Conservation (phyloP, 345 rosid genomes). For the Eucalyptus sideroxylon region DNA sequence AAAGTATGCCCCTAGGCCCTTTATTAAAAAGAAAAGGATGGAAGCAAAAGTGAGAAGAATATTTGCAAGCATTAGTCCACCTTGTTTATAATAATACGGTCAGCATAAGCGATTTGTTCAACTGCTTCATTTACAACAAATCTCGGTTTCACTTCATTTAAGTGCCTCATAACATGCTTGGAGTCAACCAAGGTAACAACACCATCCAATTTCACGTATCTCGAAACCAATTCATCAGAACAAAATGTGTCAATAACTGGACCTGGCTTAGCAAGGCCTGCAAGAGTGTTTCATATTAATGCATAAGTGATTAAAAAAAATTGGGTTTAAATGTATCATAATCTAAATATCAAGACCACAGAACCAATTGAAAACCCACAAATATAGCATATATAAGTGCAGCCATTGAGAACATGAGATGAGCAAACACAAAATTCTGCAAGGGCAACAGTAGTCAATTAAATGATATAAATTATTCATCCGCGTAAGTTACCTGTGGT, state of each 20-base stretch:
- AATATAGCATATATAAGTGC: background rate
- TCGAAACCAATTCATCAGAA: slow-evolving; percentile 53
- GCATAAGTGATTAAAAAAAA: background rate
- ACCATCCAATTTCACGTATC: slow-evolving; percentile 51
- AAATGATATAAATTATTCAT: background rate
- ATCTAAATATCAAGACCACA: background rate
- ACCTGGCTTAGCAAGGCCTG: slow-evolving; percentile 76
- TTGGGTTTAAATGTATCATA: background rate
- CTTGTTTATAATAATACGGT: slow-evolving; percentile 67
- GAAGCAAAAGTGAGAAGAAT: background rate
- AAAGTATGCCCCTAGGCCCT: background rate
- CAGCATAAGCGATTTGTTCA: slow-evolving; percentile 78
- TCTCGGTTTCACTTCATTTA: slow-evolving; percentile 62
- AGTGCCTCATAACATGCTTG: slow-evolving; percentile 61
- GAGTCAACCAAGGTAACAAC: slow-evolving; percentile 76
- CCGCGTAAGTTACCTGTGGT: slow-evolving; percentile 38
- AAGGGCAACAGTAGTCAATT: background rate
- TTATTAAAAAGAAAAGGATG: background rate
- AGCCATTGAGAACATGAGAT: background rate
- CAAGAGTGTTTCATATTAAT: background rate
- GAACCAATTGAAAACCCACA: background rate
- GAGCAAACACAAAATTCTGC: background rate
- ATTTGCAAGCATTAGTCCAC: slow-evolving; percentile 1
- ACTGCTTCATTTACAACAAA: slow-evolving; percentile 76
- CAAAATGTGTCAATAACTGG: slow-evolving; percentile 73